Evolutionary conservation across 768 basidiomycete genomes (phyloP).

Genomic region (Pleurotus tuber-regium): DNA sequence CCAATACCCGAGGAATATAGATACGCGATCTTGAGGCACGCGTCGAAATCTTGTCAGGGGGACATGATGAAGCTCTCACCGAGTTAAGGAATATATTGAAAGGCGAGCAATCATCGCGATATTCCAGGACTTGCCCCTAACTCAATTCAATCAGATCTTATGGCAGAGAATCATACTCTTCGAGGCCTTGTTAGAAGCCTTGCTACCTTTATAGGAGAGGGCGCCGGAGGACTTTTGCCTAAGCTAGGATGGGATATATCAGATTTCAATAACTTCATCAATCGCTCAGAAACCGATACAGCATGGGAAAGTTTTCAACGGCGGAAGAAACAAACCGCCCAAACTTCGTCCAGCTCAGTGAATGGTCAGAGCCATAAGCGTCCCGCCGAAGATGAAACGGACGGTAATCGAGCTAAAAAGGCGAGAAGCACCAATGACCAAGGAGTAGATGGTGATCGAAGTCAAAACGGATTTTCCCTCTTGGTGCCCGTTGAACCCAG

Average conservation of each 20-base stretch:
- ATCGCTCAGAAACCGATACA: conserved; percentile 88
- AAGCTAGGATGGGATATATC: conserved; percentile 77
- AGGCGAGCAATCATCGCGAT: conserved; percentile 37
- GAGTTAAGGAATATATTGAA: conserved; percentile 82
- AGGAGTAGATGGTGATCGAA: conserved; percentile 37
- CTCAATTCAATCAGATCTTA: conserved; percentile 53
- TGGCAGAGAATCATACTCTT: conserved; percentile 86
- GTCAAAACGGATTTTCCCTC: conserved; percentile 50
- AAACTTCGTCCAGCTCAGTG: conserved; percentile 17
- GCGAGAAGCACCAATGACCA: conserved; percentile 35
- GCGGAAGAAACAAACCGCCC: conserved; percentile 49
- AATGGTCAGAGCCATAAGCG: conserved; percentile 43
- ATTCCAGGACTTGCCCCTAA: background rate
- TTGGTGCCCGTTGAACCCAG: conserved; percentile 48
- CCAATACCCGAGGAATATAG: too few species aligned
- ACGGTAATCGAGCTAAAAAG: conserved; percentile 47
- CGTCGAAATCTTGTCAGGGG: conserved; percentile 92
- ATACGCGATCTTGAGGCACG: conserved; percentile 94
- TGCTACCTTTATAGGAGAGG: conserved; percentile 83
- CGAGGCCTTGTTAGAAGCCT: conserved; percentile 76
- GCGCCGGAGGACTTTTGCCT: conserved; percentile 71
- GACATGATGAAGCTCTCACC: conserved; percentile 83
- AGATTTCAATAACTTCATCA: conserved; percentile 80
- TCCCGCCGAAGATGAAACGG: conserved; percentile 46
- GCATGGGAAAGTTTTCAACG: conserved; percentile 87